Evolutionary conservation across 192 early-diverging fungal genomes (phyloP), one percentile per base, ranked within the genome.

Genomic region (Obelidium mucronatum): DNA sequence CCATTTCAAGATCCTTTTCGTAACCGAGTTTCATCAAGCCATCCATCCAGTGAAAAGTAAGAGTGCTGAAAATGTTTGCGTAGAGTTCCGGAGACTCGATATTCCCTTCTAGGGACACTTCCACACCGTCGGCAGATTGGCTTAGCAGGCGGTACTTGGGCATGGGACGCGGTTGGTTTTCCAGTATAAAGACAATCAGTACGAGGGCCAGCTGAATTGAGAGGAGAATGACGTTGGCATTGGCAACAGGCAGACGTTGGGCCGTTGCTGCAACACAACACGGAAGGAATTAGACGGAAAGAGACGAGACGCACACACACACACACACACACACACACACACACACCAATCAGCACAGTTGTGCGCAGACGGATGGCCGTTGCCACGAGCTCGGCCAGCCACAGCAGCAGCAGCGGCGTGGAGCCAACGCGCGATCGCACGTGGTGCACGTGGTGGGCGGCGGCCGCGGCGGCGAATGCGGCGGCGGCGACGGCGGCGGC

Each of bases 1-100:
- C 89, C 77, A 88, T 83, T 1, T 81, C 84, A 66, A 96, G 82
- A 40, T 90, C 92, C 76, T 94, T 93, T 34, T 80, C 73, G 66
- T 88, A 91, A 2, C 95, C 96, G 40, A 91, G 79, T 54, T 91
- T 90, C 82, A 98, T 93, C 67, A 97, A 73, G 17, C 90, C 88
- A 54, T 92, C 91, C 89, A 99, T 93, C 97, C 97, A 99, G 35
- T 89, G 82, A 80, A 97, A 99, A 2, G 92, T 90, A 1, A 95
- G 74, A 15, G 85, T 86, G 35, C 91, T 93, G 73, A 96, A 96
- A 26, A 98, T 88, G 77, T 93, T 93, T 55, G 95, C 90, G 13
- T 81, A 87, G 26, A 90, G 90, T 74, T 97, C 96, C 3, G 95
- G 94, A 55, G 86, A 87, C 24, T 78, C 69, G 22, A 3, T 73